phyloP scores from a whole-genome alignment of 2,329 filamentous ascomycete species.

The Aspergillus spinulosporus region DNA sequence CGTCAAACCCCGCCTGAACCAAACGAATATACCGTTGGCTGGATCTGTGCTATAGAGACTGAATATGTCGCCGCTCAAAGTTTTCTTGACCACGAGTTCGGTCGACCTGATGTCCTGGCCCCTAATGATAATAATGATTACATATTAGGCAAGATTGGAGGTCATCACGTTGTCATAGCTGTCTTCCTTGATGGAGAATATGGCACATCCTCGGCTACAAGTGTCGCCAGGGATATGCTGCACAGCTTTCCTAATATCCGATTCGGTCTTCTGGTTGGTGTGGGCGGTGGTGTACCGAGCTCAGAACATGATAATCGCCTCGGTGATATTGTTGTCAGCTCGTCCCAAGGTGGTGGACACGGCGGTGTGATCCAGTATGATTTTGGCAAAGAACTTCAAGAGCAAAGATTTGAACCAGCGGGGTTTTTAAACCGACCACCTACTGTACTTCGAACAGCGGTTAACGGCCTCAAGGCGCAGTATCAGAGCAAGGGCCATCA shows the following conservation, averaged over 20 bases:
- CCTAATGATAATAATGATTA: constrained; percentile 5
- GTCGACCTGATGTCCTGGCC: background rate
- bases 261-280: constrained; percentile 26
- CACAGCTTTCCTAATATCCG: constrained; percentile 22
- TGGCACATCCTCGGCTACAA: constrained; percentile 2
- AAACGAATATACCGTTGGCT: background rate
- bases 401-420: background rate
- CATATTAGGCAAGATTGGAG: background rate
- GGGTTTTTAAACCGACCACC: constrained; percentile 6
- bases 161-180: constrained; percentile 5
- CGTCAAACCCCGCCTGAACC: no score
- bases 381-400: constrained; percentile 4
- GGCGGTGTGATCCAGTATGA: constrained; percentile 1
- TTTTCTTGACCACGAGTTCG: background rate
- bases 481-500: background rate
- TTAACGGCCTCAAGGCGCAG: background rate
- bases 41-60: background rate
- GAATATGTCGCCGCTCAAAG: background rate
- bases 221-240: constrained; percentile 13
- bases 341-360: background rate
- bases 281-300: constrained; percentile 25
- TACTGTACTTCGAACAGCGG: background rate
- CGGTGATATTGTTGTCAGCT: constrained; percentile 4
- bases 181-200: constrained; percentile 4
- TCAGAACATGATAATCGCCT: background rate